Evolutionary conservation across 768 basidiomycete species (phyloP).

Genomic region (Pisolithus sp.): DNA sequence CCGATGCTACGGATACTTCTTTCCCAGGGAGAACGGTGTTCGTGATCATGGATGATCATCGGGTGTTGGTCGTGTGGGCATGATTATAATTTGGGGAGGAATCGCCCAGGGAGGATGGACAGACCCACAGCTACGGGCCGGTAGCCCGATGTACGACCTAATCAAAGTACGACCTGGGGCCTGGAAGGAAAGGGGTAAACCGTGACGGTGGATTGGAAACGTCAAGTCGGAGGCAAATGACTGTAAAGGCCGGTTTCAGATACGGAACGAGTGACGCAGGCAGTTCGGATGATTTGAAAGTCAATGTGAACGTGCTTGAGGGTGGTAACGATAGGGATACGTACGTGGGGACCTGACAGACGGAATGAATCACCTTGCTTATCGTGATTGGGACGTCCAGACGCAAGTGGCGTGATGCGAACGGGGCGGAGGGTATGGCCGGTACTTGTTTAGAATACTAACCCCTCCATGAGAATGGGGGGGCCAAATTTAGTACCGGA

Average conservation of each 20-base stretch:
- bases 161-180: no score
- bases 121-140: not conserved
- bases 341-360: not conserved
- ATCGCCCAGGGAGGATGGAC: not conserved
- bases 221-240: not conserved
- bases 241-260: not conserved
- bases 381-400: not conserved
- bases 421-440: slow-evolving; percentile 22
- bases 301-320: not conserved
- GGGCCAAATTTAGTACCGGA: not conserved
- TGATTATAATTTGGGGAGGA: not conserved
- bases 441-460: not conserved
- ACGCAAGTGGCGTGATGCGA: slow-evolving; percentile 13
- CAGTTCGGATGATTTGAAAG: not conserved
- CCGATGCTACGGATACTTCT: not conserved
- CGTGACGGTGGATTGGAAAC: not conserved
- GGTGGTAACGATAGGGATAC: not conserved
- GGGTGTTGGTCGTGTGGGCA: not conserved
- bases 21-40: not conserved
- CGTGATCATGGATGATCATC: not conserved
- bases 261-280: not conserved
- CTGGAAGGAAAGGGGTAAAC: not conserved
- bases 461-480: not conserved
- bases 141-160: no score
- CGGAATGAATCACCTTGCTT: not conserved